Percentiles rank a stretch among this genome's conserved stretches.
Conservation (phyloP, 345 rosid species). For the Citropsis articulata region DNA sequence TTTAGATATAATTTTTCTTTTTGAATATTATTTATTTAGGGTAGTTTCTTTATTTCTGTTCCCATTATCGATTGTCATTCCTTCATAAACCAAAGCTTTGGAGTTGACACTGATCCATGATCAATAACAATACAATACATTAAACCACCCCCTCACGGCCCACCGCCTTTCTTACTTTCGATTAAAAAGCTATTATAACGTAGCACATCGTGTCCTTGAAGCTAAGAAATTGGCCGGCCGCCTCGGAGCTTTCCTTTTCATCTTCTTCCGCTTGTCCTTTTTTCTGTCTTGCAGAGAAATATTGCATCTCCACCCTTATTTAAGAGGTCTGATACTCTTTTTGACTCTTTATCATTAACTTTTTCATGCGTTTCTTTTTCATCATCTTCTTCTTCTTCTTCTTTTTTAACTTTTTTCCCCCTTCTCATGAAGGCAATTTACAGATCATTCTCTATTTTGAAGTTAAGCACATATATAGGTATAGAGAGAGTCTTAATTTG, state of each 20-base stretch:
- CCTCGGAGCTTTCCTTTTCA: conserved; percentile 27
- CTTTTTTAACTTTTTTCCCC: too few species aligned
- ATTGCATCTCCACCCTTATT: conserved; percentile 22
- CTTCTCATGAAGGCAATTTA: neutral
- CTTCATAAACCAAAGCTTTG: conserved; percentile 21
- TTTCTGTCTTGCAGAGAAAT: conserved; percentile 34
- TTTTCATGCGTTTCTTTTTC: conserved; percentile 17
- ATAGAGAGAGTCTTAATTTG: neutral
- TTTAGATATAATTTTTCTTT: neutral
- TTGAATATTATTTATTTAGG: conserved; percentile 14
- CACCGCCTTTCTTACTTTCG: conserved; percentile 10
- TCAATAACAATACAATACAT: neutral
- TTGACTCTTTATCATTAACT: conserved; percentile 16
- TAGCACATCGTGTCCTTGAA: conserved; percentile 61
- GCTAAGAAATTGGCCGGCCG: conserved; percentile 43
- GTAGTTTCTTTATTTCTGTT: conserved; percentile 42
- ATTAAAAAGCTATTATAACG: conserved; percentile 29
- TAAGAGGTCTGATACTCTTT: conserved; percentile 31
- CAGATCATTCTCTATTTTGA: neutral
- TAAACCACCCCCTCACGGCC: too few species aligned
- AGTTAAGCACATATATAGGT: neutral
- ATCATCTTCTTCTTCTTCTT: neutral
- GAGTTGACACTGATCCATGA: conserved; percentile 44
- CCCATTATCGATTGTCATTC: conserved; percentile 36
- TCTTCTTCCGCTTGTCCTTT: conserved; percentile 35